phyloP scores from a whole-genome alignment of 768 basidiomycete species.

The Amanita molliuscula region DNA sequence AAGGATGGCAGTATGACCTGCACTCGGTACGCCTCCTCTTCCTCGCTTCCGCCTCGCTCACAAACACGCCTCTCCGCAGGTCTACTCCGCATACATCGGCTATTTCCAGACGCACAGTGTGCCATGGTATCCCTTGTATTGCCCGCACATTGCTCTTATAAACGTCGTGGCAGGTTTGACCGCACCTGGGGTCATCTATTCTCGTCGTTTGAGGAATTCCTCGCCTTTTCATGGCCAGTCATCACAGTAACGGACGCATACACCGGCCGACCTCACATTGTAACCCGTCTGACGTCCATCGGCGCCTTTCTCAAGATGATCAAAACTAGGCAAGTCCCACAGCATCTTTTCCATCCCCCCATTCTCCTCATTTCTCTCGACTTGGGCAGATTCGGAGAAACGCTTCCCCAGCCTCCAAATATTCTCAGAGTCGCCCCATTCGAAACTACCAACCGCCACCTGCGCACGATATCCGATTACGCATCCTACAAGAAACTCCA shows the following conservation, averaged over 20 bases:
- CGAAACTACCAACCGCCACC: conserved; percentile 55
- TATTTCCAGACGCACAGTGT: conserved; percentile 64
- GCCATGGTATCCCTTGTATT: conserved; percentile 38
- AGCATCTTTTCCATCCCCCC: not conserved
- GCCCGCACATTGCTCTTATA: not conserved
- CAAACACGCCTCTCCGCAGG: conserved; percentile 15
- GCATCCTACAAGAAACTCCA: conserved; percentile 59
- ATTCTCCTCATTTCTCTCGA: not conserved
- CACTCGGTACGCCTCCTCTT: conserved; percentile 47
- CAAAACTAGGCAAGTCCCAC: conserved; percentile 49
- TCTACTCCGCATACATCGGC: conserved; percentile 71
- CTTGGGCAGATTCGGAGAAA: conserved; percentile 60
- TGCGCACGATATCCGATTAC: conserved; percentile 63
- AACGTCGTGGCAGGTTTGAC: conserved; percentile 47
- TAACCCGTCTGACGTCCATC: conserved; percentile 63
- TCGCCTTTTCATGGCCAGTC: conserved; percentile 76
- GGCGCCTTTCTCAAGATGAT: conserved; percentile 79
- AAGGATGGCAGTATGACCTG: conserved; percentile 73
- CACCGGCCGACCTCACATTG: conserved; percentile 70
- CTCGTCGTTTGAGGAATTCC: conserved; percentile 68
- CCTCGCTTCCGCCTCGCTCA: not conserved
- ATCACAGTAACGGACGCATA: conserved; percentile 65
- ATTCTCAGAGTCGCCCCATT: conserved; percentile 60
- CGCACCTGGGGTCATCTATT: conserved; percentile 74
- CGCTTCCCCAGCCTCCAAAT: conserved; percentile 61